A percentile compares a stretch with the other conserved stretches of the same genome.
phyloP scores from a whole-genome alignment of 2,329 filamentous ascomycete species.

The Neopestalotiopsis sp. region DNA sequence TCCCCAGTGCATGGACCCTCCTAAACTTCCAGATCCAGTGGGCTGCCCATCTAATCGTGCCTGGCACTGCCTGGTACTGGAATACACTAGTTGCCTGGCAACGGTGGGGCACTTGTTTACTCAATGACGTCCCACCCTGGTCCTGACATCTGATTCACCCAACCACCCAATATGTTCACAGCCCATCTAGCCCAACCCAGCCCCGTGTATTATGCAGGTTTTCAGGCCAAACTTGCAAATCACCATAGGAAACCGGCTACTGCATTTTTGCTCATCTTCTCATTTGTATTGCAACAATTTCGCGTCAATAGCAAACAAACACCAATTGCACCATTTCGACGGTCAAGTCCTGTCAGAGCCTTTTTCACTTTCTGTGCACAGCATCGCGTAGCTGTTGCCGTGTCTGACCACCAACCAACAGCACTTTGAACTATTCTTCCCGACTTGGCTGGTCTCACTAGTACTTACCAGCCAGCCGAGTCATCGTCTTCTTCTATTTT shows the following conservation, averaged over 20 bases:
- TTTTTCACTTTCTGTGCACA: neutral
- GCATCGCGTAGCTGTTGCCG: neutral
- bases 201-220: constrained; percentile 15
- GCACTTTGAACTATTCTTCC: neutral
- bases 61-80: neutral
- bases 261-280: neutral
- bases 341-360: neutral
- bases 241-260: constrained; percentile 9
- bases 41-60: neutral
- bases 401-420: neutral
- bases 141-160: neutral
- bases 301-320: constrained; percentile 5
- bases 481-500: neutral
- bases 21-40: neutral
- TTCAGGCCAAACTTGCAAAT: neutral
- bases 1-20: neutral
- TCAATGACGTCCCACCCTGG: constrained; percentile 14
- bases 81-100: constrained; percentile 19
- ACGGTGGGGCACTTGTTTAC: constrained; percentile 14
- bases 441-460: constrained; percentile 3
- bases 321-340: neutral
- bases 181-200: constrained; percentile 4
- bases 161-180: neutral
- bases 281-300: neutral
- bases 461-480: neutral